Evolutionary conservation across 805 yeast species (phyloP).

Genomic region (Ogataea glucozyma): DNA sequence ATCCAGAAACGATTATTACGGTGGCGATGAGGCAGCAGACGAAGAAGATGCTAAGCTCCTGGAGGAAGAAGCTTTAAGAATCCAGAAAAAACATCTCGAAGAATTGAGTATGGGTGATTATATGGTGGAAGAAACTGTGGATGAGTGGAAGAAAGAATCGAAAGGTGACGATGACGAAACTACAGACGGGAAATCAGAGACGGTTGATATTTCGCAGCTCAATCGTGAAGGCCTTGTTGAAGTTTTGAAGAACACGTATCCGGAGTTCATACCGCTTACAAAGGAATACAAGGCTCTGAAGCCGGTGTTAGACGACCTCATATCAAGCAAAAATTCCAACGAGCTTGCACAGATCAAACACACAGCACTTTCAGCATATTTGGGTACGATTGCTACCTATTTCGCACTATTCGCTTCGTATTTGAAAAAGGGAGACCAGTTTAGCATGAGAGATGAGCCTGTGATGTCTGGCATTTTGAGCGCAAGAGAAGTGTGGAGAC

Average conservation of each 20-base stretch:
- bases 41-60: conserved; percentile 76
- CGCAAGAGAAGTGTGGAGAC: conserved; percentile 87
- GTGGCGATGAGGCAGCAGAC: conserved; percentile 67
- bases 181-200: conserved; percentile 35
- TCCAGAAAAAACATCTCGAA: conserved; percentile 77
- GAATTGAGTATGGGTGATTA: conserved; percentile 76
- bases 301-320: conserved; percentile 42
- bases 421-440: conserved; percentile 48
- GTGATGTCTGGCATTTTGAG: conserved; percentile 85
- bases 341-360: conserved; percentile 51
- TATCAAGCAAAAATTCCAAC: conserved; percentile 28
- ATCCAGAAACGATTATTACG: conserved; percentile 54
- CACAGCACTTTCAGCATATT: conserved; percentile 73
- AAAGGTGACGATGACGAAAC: conserved; percentile 41
- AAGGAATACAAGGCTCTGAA: conserved; percentile 55
- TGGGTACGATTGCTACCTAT: conserved; percentile 77
- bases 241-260: conserved; percentile 63
- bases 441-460: conserved; percentile 78
- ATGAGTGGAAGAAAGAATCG: conserved; percentile 67
- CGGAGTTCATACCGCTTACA: conserved; percentile 80
- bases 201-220: conserved; percentile 49
- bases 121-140: conserved; percentile 74
- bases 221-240: conserved; percentile 53
- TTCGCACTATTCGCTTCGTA: conserved; percentile 70
- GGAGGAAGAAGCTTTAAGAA: conserved; percentile 84